These are phyloP conservation scores for Xylaria scruposa DNA, from an alignment of 495 filamentous ascomycete species.

Conservation along the genomic window DNA sequence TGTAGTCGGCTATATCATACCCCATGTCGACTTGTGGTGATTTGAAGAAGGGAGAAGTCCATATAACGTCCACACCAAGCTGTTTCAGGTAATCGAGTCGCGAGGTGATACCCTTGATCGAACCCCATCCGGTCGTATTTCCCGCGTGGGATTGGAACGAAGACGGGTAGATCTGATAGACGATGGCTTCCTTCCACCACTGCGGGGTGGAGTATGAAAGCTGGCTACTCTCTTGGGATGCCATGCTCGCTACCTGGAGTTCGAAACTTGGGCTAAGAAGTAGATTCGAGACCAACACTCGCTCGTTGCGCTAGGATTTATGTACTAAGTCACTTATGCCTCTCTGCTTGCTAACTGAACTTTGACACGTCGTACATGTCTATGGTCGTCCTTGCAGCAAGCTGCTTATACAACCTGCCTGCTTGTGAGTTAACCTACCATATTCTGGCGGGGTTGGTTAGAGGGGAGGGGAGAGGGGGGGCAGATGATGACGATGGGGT, in stretches of 20 bases:
- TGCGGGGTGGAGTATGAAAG: constrained; percentile 7
- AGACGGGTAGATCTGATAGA: constrained; percentile 70
- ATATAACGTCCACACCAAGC: constrained; percentile 65
- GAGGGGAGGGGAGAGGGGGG: neutral
- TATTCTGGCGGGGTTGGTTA: neutral
- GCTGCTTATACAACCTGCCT: neutral
- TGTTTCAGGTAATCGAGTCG: constrained; percentile 58
- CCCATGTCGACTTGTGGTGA: constrained; percentile 65
- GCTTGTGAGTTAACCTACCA: neutral
- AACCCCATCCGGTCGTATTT: constrained; percentile 59
- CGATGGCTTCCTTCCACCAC: constrained; percentile 32
- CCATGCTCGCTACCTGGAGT: neutral
- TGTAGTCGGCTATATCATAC: constrained; percentile 68
- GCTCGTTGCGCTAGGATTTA: neutral
- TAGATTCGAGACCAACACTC: neutral
- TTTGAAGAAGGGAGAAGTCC: constrained; percentile 66
- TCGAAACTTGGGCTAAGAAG: neutral
- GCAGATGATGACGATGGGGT: neutral
- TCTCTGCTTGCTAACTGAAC: neutral
- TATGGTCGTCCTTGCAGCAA: neutral
- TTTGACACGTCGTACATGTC: neutral
- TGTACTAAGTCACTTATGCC: neutral
- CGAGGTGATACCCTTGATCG: constrained; percentile 38
- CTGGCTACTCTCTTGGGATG: neutral
- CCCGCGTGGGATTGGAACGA: constrained; percentile 66